These are phyloP conservation scores for Marchantia polymorpha DNA, from an alignment of 225 moss, liverwort and hornwort species.

Conservation along the genomic window DNA sequence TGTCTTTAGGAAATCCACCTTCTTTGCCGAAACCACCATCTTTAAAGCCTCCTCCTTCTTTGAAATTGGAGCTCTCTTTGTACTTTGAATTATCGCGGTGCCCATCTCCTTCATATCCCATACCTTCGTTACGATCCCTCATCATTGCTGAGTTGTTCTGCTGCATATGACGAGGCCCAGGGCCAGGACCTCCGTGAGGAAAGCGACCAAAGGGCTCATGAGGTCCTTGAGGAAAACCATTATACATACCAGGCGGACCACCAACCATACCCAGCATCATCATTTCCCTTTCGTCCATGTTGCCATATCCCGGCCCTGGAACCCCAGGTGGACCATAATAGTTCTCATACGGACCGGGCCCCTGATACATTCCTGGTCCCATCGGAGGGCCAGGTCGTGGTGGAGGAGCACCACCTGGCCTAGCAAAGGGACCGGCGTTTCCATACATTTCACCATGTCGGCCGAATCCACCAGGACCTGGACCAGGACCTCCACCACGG, in stretches of 20 bases:
- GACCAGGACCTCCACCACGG: conserved; percentile 53
- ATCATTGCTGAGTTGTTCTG: conserved; percentile 40
- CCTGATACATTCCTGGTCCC: conserved; percentile 80
- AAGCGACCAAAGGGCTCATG: conserved; percentile 72
- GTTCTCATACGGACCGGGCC: conserved; percentile 81
- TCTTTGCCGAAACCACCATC: conserved; percentile 49
- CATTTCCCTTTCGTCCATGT: conserved; percentile 81
- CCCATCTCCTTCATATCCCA: conserved; percentile 54
- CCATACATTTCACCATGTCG: conserved; percentile 85
- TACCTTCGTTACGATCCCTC: conserved; percentile 62
- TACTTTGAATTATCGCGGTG: conserved; percentile 62
- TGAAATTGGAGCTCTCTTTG: conserved; percentile 49
- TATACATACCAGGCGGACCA: conserved; percentile 64
- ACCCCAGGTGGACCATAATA: conserved; percentile 70
- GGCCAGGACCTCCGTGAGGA: conserved; percentile 67
- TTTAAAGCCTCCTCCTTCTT: conserved; percentile 42
- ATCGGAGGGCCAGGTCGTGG: conserved; percentile 68
- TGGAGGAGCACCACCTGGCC: conserved; percentile 53
- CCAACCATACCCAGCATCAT: conserved; percentile 84
- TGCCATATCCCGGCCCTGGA: conserved; percentile 54
- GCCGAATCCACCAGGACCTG: conserved; percentile 76
- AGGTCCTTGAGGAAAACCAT: conserved; percentile 72
- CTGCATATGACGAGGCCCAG: conserved; percentile 60
- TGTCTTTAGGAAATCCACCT: conserved; percentile 33
- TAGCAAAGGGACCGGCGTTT: conserved; percentile 62